Conservation (phyloP, 176 grass and related monocot species). For the Oropetium thomaeum region DNA sequence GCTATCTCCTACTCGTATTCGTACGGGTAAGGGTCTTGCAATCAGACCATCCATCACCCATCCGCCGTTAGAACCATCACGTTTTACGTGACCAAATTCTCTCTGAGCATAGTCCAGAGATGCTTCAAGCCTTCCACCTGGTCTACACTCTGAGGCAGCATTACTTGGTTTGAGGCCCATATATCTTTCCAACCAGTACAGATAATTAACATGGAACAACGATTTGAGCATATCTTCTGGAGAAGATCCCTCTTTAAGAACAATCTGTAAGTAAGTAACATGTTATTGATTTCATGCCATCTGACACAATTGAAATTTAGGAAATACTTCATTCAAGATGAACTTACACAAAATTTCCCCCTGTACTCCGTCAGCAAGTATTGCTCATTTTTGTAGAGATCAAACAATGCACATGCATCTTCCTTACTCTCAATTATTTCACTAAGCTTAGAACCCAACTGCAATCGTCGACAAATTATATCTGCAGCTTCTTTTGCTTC, state of each 20-base stretch:
- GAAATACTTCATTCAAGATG: slow-evolving; percentile 20
- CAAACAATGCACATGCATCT: slow-evolving; percentile 75
- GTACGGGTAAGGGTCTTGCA: slow-evolving; percentile 66
- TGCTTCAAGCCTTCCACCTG: slow-evolving; percentile 70
- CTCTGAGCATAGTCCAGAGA: slow-evolving; percentile 80
- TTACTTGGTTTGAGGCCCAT: slow-evolving; percentile 51
- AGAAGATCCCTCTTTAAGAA: slow-evolving; percentile 85
- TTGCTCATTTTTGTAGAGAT: slow-evolving; percentile 80
- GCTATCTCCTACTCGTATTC: slow-evolving; percentile 43
- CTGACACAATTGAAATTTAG: background rate
- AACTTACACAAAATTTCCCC: slow-evolving; percentile 85
- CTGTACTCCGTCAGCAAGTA: slow-evolving; percentile 66
- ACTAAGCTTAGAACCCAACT: slow-evolving; percentile 83
- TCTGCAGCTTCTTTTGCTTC: slow-evolving; percentile 89
- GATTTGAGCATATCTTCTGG: slow-evolving; percentile 94
- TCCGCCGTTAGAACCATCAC: slow-evolving; percentile 60
- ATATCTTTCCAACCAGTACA: slow-evolving; percentile 95
- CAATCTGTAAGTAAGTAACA: slow-evolving; percentile 48
- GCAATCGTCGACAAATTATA: slow-evolving; percentile 58
- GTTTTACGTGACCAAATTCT: slow-evolving; percentile 75
- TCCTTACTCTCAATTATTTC: slow-evolving; percentile 70
- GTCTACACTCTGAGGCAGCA: slow-evolving; percentile 49
- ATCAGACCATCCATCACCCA: slow-evolving; percentile 85
- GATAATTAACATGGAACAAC: slow-evolving; percentile 87
- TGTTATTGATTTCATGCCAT: background rate